Evolutionary conservation across 164 flowering plant species (phyloP).

Genomic region (Echeveria elegans): DNA sequence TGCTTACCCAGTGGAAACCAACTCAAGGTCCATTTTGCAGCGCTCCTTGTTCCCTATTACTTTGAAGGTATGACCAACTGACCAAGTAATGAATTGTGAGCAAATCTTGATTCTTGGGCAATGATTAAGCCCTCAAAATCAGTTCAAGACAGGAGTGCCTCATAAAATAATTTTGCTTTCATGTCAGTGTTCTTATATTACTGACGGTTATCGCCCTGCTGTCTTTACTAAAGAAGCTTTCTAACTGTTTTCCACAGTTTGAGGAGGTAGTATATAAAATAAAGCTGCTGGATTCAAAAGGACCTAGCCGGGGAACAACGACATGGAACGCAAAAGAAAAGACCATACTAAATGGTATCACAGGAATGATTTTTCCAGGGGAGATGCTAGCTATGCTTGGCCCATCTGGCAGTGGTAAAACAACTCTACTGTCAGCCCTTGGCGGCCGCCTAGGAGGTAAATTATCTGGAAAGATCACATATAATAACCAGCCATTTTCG

Average conservation of each 20-base stretch:
- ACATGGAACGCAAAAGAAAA: slow-evolving; percentile 37
- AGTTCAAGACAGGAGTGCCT: background rate
- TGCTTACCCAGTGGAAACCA: slow-evolving; percentile 26
- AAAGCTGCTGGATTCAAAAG: slow-evolving; percentile 33
- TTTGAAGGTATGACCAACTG: slow-evolving; percentile 37
- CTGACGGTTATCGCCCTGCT: background rate
- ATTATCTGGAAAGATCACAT: slow-evolving; percentile 66
- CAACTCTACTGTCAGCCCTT: slow-evolving; percentile 76
- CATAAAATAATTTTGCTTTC: background rate
- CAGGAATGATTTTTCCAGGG: slow-evolving; percentile 71
- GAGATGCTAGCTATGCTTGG: slow-evolving; percentile 84
- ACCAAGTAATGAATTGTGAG: background rate
- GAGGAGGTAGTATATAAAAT: slow-evolving; percentile 73
- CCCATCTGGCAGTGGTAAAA: slow-evolving; percentile 91
- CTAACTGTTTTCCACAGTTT: slow-evolving; percentile 36
- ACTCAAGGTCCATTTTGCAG: slow-evolving; percentile 21
- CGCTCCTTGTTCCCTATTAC: slow-evolving; percentile 40
- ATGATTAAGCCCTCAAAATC: background rate
- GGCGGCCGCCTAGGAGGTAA: slow-evolving; percentile 66
- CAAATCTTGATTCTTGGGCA: background rate
- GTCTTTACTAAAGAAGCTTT: slow-evolving; percentile 6
- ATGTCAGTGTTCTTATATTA: background rate
- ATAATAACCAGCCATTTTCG: slow-evolving; percentile 62
- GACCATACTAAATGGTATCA: slow-evolving; percentile 62
- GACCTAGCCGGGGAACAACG: slow-evolving; percentile 18